Conservation (phyloP, 257 asterid genomes). For the Mitragyna speciosa region DNA sequence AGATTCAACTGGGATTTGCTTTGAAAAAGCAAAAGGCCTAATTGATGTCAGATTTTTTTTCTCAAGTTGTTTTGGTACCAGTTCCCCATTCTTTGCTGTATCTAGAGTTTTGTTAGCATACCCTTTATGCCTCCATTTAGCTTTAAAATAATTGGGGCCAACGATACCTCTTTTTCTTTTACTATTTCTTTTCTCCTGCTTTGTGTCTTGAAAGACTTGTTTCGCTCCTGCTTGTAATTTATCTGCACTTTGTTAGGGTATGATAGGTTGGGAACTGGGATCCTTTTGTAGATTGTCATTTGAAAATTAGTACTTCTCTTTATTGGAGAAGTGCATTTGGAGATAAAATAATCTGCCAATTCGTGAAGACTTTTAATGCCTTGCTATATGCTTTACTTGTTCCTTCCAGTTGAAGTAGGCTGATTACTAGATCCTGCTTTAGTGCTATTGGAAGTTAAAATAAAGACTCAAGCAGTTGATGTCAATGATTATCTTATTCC, state of each 20-base stretch:
- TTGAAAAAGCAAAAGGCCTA: conserved; percentile 1
- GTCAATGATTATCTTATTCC: conserved; percentile 43
- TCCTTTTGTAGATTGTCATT: not conserved
- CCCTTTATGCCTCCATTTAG: conserved; percentile 34
- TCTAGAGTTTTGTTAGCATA: conserved; percentile 50
- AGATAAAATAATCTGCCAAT: not conserved
- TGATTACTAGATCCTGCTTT: not conserved
- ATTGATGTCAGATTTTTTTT: conserved; percentile 11
- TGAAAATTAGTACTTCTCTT: not conserved
- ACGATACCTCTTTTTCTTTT: not conserved
- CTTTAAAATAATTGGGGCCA: conserved; percentile 44
- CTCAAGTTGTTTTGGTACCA: conserved; percentile 21
- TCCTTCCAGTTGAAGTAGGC: not conserved
- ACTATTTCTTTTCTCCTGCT: not conserved
- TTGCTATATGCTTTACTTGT: not conserved
- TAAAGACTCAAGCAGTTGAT: conserved; percentile 15
- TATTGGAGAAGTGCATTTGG: not conserved
- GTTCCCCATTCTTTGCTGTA: conserved; percentile 63
- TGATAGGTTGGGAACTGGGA: not conserved
- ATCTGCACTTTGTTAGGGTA: not conserved
- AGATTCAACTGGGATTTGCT: conserved; percentile 69
- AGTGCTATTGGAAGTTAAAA: not conserved
- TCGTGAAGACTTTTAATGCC: not conserved
- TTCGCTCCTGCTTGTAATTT: not conserved
- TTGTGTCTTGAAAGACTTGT: not conserved